Evolutionary conservation across 148 eudicot species (phyloP).

Genomic region (Talinum fruticosum): DNA sequence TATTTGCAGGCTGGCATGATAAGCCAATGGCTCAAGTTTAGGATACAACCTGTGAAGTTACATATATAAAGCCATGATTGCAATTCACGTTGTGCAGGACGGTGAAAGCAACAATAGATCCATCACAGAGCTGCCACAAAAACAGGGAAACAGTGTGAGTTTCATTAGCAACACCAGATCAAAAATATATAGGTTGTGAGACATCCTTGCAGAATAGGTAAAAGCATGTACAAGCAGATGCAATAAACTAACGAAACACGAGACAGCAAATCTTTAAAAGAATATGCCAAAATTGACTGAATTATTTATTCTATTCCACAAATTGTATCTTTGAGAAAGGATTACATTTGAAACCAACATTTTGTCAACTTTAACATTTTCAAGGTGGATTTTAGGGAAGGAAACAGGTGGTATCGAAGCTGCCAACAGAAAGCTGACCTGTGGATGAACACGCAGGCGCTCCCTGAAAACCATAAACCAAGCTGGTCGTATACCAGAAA

Average conservation of each 20-base stretch:
- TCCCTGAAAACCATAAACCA: constrained; percentile 97
- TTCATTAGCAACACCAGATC: background rate
- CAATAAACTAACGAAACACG: background rate
- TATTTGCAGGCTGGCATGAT: background rate
- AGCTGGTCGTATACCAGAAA: constrained; percentile 77
- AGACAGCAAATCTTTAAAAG: background rate
- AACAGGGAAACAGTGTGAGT: constrained; percentile 2
- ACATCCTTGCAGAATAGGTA: background rate
- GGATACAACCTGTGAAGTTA: constrained; percentile 71
- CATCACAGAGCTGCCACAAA: constrained; percentile 81
- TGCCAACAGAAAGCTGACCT: constrained; percentile 46
- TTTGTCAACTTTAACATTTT: background rate
- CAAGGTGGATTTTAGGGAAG: background rate
- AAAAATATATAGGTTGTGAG: background rate
- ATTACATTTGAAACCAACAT: background rate
- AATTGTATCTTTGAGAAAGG: background rate
- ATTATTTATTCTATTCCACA: background rate
- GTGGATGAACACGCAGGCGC: constrained; percentile 93
- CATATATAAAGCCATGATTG: constrained; percentile 91
- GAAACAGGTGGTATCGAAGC: background rate
- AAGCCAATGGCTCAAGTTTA: constrained; percentile 8
- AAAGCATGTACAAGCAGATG: constrained; percentile 4
- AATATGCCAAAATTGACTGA: background rate
- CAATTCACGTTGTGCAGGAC: constrained; percentile 98
- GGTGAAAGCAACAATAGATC: constrained; percentile 84